phyloP scores from a whole-genome alignment of 2,329 filamentous ascomycete species.

The Bipolaris gigantea region DNA sequence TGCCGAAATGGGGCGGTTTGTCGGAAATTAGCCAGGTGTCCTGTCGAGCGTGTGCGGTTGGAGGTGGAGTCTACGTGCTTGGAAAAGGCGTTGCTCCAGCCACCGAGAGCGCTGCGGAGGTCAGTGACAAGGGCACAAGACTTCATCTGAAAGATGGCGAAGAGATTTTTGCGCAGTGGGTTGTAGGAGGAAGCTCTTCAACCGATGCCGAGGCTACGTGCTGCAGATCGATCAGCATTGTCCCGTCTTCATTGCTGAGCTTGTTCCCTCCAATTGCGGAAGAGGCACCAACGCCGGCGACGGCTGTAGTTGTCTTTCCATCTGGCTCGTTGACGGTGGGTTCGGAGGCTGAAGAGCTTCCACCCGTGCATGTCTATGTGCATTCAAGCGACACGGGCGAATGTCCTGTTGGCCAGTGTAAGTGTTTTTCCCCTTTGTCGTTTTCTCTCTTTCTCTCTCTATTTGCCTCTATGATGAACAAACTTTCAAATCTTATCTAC shows the following conservation, averaged over 20 bases:
- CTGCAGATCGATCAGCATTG: conserved; percentile 67
- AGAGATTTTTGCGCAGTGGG: conserved; percentile 56
- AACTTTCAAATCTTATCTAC: conserved; percentile 97
- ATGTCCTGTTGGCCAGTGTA: conserved; percentile 86
- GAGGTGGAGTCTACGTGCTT: conserved; percentile 87
- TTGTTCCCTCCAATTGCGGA: conserved; percentile 75
- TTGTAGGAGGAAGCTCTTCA: conserved; percentile 52
- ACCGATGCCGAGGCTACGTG: conserved; percentile 31
- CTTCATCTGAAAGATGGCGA: conserved; percentile 62
- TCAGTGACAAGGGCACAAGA: conserved; percentile 35
- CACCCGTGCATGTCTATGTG: conserved; percentile 64
- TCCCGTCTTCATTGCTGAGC: conserved; percentile 64
- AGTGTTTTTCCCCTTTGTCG: conserved; percentile 58
- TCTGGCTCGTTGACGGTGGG: conserved; percentile 54
- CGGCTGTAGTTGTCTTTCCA: conserved; percentile 70
- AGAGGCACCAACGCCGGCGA: conserved; percentile 73
- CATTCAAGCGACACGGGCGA: conserved; percentile 93
- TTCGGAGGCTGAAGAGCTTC: conserved; percentile 22
- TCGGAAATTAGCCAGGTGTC: conserved; percentile 89
- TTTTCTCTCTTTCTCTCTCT: conserved; percentile 1
- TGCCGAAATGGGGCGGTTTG: conserved; percentile 90
- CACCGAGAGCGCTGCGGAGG: conserved; percentile 3
- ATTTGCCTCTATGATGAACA: conserved; percentile 74
- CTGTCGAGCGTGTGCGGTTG: conserved; percentile 87
- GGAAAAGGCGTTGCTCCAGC: conserved; percentile 62